Evolutionary conservation across 1,139 yeast genomes (phyloP).

Genomic region (Zygotorulaspora mrakii): DNA sequence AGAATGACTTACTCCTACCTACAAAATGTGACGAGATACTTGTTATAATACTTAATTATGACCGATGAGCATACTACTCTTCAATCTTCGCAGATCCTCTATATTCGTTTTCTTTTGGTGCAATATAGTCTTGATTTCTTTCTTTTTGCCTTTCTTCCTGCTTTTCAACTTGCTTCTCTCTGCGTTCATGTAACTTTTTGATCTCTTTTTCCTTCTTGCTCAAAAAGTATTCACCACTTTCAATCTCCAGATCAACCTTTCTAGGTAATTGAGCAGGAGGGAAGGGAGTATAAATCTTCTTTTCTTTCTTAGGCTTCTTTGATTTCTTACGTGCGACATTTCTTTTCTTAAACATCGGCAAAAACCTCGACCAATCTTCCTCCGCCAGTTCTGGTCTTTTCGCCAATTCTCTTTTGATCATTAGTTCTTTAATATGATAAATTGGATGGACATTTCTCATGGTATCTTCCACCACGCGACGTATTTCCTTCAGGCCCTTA

Average conservation of each 20-base stretch:
- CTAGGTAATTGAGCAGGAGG: slow-evolving; percentile 98
- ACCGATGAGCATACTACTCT: slow-evolving; percentile 3
- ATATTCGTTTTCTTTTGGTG: slow-evolving; percentile 74
- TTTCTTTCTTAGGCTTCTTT: slow-evolving; percentile 58
- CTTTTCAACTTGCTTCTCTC: slow-evolving; percentile 70
- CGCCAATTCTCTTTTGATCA: slow-evolving; percentile 94
- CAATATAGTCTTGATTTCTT: slow-evolving; percentile 72
- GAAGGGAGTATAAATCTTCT: slow-evolving; percentile 95
- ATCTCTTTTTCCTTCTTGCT: slow-evolving; percentile 76
- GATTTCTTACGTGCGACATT: slow-evolving; percentile 93
- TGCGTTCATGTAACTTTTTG: slow-evolving; percentile 70
- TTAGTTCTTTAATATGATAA: slow-evolving; percentile 91
- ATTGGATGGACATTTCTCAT: slow-evolving; percentile 96
- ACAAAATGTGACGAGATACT: too few species aligned
- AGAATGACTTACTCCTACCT: too few species aligned
- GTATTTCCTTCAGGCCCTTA: slow-evolving; percentile 85
- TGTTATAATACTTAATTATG: too few species aligned
- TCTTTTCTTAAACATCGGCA: slow-evolving; percentile 95
- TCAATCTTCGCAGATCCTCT: too few species aligned
- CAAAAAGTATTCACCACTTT: slow-evolving; percentile 96
- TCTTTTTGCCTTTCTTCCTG: slow-evolving; percentile 64
- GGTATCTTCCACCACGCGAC: slow-evolving; percentile 96
- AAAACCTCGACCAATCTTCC: slow-evolving; percentile 95
- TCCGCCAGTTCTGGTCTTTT: slow-evolving; percentile 92
- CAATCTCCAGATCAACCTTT: slow-evolving; percentile 95